Conservation (phyloP, 345 rosid genomes). For the Euclidium syriacum region DNA sequence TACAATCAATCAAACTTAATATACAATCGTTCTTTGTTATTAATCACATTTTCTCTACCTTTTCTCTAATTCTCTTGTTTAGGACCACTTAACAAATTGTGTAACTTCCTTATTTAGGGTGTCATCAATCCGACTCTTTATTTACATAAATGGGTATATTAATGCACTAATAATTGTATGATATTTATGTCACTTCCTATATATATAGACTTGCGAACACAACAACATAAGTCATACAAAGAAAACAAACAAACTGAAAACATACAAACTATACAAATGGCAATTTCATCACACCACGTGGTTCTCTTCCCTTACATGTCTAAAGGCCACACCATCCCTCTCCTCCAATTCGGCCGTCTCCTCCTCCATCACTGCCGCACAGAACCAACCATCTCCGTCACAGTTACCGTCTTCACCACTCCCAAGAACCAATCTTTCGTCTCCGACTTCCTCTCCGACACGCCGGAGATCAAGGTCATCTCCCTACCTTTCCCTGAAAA, state of each 20-base stretch:
- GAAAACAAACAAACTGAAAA: not conserved
- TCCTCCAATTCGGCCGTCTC: conserved; percentile 57
- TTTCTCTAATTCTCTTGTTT: no score
- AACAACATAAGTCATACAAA: not conserved
- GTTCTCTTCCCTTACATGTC: conserved; percentile 78
- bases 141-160: no score
- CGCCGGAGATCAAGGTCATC: conserved; percentile 35
- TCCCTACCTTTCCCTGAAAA: conserved; percentile 49
- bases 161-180: no score
- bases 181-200: not conserved
- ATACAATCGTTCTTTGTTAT: no score
- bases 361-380: conserved; percentile 41
- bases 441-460: conserved; percentile 35
- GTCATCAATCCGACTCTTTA: no score
- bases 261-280: no score
- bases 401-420: conserved; percentile 68
- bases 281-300: conserved; percentile 33
- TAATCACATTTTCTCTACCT: no score
- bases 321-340: conserved; percentile 78
- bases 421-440: conserved; percentile 53
- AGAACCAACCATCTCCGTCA: conserved; percentile 6
- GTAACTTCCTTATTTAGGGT: no score
- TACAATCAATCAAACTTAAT: no score
- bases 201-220: not conserved
- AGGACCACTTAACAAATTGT: no score